phyloP scores from a whole-genome alignment of 441 rosid genomes.

The Populus hybrid region DNA sequence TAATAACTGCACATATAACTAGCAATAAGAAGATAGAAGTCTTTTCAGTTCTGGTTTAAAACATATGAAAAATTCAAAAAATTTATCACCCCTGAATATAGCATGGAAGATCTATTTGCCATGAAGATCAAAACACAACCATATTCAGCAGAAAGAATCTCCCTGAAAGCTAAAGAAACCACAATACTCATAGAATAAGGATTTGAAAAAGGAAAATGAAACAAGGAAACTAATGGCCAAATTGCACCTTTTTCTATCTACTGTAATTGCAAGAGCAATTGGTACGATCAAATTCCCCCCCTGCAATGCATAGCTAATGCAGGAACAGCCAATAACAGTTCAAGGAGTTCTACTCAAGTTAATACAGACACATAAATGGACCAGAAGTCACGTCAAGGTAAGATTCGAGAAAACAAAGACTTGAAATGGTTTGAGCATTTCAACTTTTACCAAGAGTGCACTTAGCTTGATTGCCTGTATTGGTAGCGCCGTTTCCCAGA shows the following conservation, averaged over 20 bases:
- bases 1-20: background rate
- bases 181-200: background rate
- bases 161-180: background rate
- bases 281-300: background rate
- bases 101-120: background rate
- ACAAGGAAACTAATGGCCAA: background rate
- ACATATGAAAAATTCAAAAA: background rate
- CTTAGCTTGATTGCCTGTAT: constrained; percentile 3
- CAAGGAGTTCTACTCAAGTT: background rate
- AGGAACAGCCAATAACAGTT: background rate
- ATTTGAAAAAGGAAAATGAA: background rate
- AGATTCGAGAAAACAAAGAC: background rate
- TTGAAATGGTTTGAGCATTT: constrained; percentile 2
- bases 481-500: constrained; percentile 18
- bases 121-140: background rate
- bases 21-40: background rate
- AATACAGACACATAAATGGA: background rate
- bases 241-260: background rate
- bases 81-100: background rate
- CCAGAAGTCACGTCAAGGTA: background rate
- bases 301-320: background rate
- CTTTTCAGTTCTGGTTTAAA: background rate
- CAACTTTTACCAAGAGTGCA: background rate
- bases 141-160: background rate
- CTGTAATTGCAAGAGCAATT: background rate